phyloP scores from a whole-genome alignment of 306 rosid species.

The Dryas alaskensis region DNA sequence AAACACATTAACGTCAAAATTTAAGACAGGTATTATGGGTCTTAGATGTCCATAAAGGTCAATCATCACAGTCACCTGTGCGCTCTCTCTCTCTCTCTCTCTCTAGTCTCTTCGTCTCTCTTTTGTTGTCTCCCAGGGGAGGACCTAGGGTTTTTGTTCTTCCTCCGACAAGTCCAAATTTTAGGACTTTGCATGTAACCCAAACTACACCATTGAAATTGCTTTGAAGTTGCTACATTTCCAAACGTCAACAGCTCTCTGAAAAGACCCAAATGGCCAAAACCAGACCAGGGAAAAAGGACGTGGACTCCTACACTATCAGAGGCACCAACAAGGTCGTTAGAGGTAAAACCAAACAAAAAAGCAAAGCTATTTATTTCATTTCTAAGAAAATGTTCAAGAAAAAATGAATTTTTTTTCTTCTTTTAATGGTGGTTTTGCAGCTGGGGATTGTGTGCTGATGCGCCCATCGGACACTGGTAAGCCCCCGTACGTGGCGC shows the following conservation, averaged over 20 bases:
- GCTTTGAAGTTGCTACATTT: constrained; percentile 30
- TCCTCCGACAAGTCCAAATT: constrained; percentile 18
- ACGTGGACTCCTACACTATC: constrained; percentile 74
- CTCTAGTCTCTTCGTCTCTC: constrained; percentile 25
- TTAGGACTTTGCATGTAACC: neutral
- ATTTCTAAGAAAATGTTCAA: neutral
- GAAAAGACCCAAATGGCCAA: constrained; percentile 58
- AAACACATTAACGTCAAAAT: neutral
- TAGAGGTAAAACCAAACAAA: constrained; percentile 46
- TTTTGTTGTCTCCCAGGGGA: neutral
- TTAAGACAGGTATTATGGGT: neutral
- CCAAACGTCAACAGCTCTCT: neutral
- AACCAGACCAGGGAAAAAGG: constrained; percentile 70
- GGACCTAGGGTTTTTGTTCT: constrained; percentile 28
- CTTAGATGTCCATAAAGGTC: constrained; percentile 5
- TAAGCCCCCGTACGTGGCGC: constrained; percentile 78
- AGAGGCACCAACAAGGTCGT: constrained; percentile 86
- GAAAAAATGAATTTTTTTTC: neutral
- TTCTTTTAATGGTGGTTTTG: constrained; percentile 19
- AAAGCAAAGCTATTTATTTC: neutral
- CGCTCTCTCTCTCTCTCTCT: constrained; percentile 20
- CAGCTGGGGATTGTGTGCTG: constrained; percentile 69
- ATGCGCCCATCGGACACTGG: constrained; percentile 80
- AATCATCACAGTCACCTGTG: constrained; percentile 38
- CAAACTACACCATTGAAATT: constrained; percentile 15